A percentile compares a stretch with the other conserved stretches of the same genome.
phyloP scores from a whole-genome alignment of 1,284 basidiomycete genomes.

The Trichosporon faecale region DNA sequence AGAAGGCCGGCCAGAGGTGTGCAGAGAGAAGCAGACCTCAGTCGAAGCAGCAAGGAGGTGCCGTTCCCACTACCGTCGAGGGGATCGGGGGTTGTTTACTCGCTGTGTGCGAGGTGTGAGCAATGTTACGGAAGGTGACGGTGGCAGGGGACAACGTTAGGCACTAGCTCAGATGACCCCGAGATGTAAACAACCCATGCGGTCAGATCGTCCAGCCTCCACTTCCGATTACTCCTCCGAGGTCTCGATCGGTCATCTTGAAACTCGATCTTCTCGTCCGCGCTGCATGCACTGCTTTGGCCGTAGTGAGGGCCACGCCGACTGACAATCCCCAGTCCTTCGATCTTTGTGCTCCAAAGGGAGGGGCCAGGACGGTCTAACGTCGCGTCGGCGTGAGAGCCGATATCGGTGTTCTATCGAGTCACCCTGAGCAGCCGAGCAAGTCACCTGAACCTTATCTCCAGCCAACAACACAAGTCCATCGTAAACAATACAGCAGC shows the following conservation, averaged over 20 bases:
- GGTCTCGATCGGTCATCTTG: neutral
- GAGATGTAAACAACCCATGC: neutral
- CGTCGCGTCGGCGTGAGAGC: neutral
- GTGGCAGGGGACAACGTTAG: neutral
- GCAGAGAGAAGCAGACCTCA: neutral
- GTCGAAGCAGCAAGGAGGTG: neutral
- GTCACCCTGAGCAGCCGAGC: neutral
- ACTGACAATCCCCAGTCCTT: neutral
- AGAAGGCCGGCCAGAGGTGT: neutral
- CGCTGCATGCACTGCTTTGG: neutral
- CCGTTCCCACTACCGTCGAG: neutral
- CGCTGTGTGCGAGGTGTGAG: neutral
- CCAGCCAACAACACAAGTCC: neutral
- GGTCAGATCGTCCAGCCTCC: neutral
- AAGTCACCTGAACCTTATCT: neutral
- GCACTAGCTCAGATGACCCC: neutral
- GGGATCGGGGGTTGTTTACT: neutral
- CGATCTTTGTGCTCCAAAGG: no score
- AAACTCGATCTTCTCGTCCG: neutral
- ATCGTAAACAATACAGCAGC: neutral
- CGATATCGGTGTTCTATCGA: neutral
- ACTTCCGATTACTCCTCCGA: neutral
- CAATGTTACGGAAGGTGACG: neutral
- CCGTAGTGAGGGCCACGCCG: neutral
- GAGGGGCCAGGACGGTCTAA: neutral